phyloP scores from a whole-genome alignment of 345 rosid genomes.

The Bruguiera gymnorhiza region DNA sequence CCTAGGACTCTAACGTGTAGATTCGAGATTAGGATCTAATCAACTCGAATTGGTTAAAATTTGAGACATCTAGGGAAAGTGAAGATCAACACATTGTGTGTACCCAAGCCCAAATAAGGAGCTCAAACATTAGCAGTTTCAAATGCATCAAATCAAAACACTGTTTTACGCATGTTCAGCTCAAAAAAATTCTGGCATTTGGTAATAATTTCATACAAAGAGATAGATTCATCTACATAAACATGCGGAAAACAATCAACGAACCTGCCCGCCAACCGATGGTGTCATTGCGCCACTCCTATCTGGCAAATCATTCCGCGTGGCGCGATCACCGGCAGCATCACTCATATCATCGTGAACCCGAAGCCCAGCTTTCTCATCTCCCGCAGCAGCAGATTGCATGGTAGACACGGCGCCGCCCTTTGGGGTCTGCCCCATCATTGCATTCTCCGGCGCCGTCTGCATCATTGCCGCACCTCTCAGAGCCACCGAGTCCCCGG shows the following conservation, averaged over 20 bases:
- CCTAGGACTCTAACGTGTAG: too few relatives aligned
- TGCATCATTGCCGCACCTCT: constrained; percentile 42
- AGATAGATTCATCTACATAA: not conserved
- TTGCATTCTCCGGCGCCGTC: constrained; percentile 24
- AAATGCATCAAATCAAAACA: too few relatives aligned
- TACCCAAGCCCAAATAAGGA: too few relatives aligned
- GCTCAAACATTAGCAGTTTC: too few relatives aligned
- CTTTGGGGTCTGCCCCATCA: constrained; percentile 26
- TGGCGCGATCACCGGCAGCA: constrained; percentile 15
- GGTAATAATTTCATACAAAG: not conserved
- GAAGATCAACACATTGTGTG: too few relatives aligned
- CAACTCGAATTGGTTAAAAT: too few relatives aligned
- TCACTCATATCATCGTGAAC: constrained; percentile 15
- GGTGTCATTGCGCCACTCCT: constrained; percentile 18
- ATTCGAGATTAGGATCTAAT: too few relatives aligned
- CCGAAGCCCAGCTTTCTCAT: constrained; percentile 28
- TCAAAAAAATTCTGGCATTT: too few relatives aligned
- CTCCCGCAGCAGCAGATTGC: constrained; percentile 36
- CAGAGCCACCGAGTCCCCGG: constrained; percentile 24
- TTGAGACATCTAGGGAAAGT: too few relatives aligned
- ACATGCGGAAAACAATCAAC: not conserved
- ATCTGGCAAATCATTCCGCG: constrained; percentile 21
- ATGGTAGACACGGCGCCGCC: constrained; percentile 23
- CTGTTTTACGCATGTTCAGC: too few relatives aligned
- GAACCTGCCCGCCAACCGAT: constrained; percentile 40